Evolutionary conservation across 208 protist genomes (phyloP).

Genomic region (Leishmania tropica): DNA sequence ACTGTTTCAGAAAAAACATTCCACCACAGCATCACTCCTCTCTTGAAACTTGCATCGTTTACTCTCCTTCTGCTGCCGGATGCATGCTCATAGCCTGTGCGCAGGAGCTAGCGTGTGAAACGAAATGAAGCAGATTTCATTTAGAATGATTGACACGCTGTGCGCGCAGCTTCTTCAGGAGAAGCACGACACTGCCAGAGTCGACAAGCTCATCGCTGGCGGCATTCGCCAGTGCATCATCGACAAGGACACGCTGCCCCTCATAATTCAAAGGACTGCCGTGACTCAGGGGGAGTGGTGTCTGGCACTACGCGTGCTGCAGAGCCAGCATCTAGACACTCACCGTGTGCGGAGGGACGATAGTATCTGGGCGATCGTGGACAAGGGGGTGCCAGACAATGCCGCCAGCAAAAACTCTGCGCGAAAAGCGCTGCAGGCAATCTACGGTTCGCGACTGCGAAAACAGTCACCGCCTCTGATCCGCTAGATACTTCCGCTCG

Average conservation of each 20-base stretch:
- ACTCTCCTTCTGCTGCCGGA: neutral
- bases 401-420: constrained; percentile 38
- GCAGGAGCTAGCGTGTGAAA: neutral
- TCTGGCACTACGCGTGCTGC: constrained; percentile 56
- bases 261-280: constrained; percentile 71
- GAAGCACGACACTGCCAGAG: constrained; percentile 25
- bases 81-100: neutral
- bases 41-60: neutral
- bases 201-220: constrained; percentile 49
- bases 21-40: neutral
- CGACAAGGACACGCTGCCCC: constrained; percentile 64
- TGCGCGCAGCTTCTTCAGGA: constrained; percentile 50
- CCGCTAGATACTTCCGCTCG: neutral
- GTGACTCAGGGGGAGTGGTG: constrained; percentile 51
- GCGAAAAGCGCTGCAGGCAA: constrained; percentile 29
- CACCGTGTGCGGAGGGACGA: constrained; percentile 53
- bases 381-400: constrained; percentile 46
- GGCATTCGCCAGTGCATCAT: constrained; percentile 66
- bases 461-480: constrained; percentile 12
- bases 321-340: constrained; percentile 51
- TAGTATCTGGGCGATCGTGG: constrained; percentile 70
- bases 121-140: constrained; percentile 40
- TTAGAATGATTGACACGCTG: constrained; percentile 50
- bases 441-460: constrained; percentile 24
- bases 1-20: neutral